Base-by-base conservation (phyloP, 139 green algal species). In the Edaphochlamys debaryana region DNA sequence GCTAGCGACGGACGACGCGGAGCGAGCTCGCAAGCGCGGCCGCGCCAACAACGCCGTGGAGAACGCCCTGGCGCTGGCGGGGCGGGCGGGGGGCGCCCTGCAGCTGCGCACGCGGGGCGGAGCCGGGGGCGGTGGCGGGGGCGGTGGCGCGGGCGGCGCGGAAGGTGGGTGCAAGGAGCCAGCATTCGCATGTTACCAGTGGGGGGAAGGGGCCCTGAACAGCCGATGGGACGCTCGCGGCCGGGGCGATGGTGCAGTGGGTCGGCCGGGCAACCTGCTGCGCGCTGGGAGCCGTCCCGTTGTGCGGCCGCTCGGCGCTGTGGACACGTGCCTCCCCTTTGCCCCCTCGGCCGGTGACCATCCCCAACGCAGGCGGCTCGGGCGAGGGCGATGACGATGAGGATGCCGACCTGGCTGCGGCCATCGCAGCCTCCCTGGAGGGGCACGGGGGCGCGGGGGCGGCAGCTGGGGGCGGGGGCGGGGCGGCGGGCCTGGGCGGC, bases 351-450 rank as follows among this genome's bases (percentile, higher is more conserved):
- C n/a, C n/a, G n/a, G n/a, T n/a, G n/a, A n/a, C 45, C 45, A 9
- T 54, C 11, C 45, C 45, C 45, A 54, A 22, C 11, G 45, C 45
- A 54, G 45, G 45, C 45, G 11, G 11, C 45, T 54, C 45, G 45
- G 30, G 9, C 30, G 60, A n/a, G 5, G 17, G 9, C 17, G 13
- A 2, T 2, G 80, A 81, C 8, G 82, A 92, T 45, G 90, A 92
- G 15, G 92, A 95, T 69, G 80, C 87, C 13, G 91, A 96, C 54
- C 69, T 95, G 52, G 87, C 90, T 48, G 80, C 87, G 22, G 93
- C 93, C 42, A 94, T 96, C 64, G 91, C 91, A 37, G 93, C 93
- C 76, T 93, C 86, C 79, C 79, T 95, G 69, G 82, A 79, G 34
- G 84, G 79, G 9, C 41, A 76, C 32, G 29, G 34, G 19, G 64